A percentile compares a stretch with the other conserved stretches of the same genome.
phyloP scores from a whole-genome alignment of 1,284 basidiomycete species.

The Porogramme epimiltina region DNA sequence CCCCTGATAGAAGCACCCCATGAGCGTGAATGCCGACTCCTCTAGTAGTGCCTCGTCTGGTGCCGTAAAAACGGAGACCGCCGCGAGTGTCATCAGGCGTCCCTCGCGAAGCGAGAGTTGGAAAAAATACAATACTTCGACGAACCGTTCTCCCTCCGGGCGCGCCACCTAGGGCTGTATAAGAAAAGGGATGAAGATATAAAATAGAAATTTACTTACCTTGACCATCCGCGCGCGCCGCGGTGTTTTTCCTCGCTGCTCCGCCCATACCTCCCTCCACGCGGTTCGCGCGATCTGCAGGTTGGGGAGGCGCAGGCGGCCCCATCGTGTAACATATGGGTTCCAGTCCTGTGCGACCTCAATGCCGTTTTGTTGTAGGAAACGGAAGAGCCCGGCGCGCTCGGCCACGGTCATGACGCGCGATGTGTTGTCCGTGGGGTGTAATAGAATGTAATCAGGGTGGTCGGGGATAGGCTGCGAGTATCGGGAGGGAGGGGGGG shows the following conservation, averaged over 20 bases:
- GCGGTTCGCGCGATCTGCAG: conserved; percentile 1
- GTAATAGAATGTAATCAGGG: not conserved
- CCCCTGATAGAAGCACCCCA: conserved; percentile 1
- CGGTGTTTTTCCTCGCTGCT: not conserved
- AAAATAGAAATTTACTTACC: not conserved
- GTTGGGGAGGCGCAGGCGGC: not conserved
- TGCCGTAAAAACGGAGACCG: conserved; percentile 9
- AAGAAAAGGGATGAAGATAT: not conserved
- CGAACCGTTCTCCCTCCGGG: not conserved
- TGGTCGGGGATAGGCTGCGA: too few relatives aligned
- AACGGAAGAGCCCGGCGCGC: not conserved
- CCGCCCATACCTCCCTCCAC: not conserved
- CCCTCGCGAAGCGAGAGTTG: not conserved
- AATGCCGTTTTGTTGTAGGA: not conserved
- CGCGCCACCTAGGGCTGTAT: not conserved
- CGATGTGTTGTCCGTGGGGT: not conserved
- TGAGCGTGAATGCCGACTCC: not conserved
- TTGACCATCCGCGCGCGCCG: not conserved
- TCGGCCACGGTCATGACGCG: not conserved
- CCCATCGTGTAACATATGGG: not conserved
- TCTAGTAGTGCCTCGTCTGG: not conserved
- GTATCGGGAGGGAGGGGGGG: not conserved
- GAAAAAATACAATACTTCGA: conserved; percentile 13
- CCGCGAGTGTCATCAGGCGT: not conserved
- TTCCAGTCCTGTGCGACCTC: not conserved